Base-by-base conservation (phyloP, 2,329 filamentous ascomycete species). In the Didymella pomorum region DNA sequence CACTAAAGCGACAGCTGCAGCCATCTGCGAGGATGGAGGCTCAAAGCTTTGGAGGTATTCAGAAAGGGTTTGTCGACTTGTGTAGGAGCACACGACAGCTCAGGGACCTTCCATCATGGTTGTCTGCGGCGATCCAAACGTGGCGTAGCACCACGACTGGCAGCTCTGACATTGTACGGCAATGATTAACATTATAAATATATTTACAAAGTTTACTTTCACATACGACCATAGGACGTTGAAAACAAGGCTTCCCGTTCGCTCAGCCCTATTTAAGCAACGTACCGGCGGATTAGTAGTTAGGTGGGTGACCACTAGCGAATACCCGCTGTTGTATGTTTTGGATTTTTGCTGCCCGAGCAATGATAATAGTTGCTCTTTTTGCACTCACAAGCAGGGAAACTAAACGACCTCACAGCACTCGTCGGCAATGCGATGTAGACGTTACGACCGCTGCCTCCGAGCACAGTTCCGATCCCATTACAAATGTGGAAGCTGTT, bases 401-500 rank as follows among this genome's bases (percentile, higher is more conserved):
- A 3, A 7, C 23, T 25, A 25, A 25, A 25, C 23, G n/a, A 25
- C 9, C 18, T 4, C 35, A 20, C 18, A 2, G n/a, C 8, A 21
- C 18, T 21, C 10, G 6, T 7, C 11, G 20, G 20, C 20, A 41
- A 20, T 41, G 37, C 37, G 37, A 11, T 10, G 23, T 23, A 21
- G 37, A 41, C 11, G 20, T 41, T 12, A 18, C 7, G 4, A 23
- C 8, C 4, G 37, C 12, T 41, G 37, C 20, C 18, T 41, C 37
- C 37, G 20, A 21, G 41, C 21, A 43, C 6, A 21, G 14, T 39
- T 28, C 4, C 33, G 46, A 49, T 49, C 16, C 21, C 14, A 37
- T 23, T 28, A 47, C 51, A 23, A 20, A 47, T 42, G 51, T 37
- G 51, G 33, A 41, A 42, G 43, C 26, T 47, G 51, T 35, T 47